Conservation (phyloP, 148 eudicot genomes). For the Vaccinium corymbosum region DNA sequence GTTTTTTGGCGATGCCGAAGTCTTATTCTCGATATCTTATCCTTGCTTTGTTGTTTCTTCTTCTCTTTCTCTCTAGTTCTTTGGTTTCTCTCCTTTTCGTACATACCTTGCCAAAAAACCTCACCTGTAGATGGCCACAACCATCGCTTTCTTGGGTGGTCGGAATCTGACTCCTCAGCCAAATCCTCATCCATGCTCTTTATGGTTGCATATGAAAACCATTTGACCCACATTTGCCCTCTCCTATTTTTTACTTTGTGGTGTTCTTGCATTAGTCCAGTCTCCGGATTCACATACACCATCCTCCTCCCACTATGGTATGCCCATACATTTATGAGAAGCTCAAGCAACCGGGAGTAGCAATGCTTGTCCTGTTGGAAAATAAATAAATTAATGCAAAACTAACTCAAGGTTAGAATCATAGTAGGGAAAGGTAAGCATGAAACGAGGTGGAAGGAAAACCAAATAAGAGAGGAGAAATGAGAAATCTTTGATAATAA, state of each 20-base stretch:
- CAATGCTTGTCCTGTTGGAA: constrained; percentile 83
- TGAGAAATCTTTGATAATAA: not conserved
- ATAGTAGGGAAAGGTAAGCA: not conserved
- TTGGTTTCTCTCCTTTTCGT: constrained; percentile 57
- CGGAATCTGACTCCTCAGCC: constrained; percentile 76
- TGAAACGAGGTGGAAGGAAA: not conserved
- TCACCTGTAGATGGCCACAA: constrained; percentile 92
- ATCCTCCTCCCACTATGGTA: constrained; percentile 83
- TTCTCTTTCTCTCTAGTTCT: constrained; percentile 48
- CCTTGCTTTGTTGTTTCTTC: constrained; percentile 50
- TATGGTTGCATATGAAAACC: constrained; percentile 55
- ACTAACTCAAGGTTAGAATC: not conserved
- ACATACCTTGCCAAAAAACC: constrained; percentile 75
- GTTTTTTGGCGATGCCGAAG: constrained; percentile 51
- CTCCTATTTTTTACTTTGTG: constrained; percentile 56
- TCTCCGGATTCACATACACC: constrained; percentile 70
- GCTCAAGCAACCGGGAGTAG: constrained; percentile 83
- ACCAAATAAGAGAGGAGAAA: not conserved
- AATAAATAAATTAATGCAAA: not conserved
- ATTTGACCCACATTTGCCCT: constrained; percentile 85
- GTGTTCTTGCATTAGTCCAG: constrained; percentile 72
- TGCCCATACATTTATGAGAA: constrained; percentile 85
- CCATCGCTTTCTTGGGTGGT: constrained; percentile 51
- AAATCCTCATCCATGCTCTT: constrained; percentile 93
- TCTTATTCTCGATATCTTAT: constrained; percentile 59